Conservation (phyloP, 1,139 yeast species). For the Saccharomyces hybrid region DNA sequence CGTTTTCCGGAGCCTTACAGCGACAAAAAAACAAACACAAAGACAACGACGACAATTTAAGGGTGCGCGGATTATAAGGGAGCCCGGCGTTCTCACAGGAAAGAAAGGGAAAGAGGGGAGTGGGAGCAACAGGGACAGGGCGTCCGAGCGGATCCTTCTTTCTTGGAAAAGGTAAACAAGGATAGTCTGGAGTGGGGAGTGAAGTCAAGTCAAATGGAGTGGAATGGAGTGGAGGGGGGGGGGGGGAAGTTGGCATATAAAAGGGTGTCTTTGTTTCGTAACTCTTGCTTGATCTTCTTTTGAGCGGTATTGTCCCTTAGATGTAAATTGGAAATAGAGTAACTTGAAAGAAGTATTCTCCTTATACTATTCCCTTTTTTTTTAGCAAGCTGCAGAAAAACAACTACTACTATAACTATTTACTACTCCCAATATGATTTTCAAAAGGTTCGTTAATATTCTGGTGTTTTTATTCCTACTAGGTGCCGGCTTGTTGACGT, state of each 20-base stretch:
- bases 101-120: not conserved
- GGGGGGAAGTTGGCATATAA: not conserved
- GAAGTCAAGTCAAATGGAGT: too few species aligned
- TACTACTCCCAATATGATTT: slow-evolving; percentile 9
- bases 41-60: not conserved
- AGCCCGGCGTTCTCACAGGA: not conserved
- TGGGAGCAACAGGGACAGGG: not conserved
- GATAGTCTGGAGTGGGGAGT: not conserved
- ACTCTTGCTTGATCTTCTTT: not conserved
- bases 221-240: too few species aligned
- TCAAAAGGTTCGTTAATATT: slow-evolving; percentile 25
- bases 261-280: not conserved
- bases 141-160: not conserved
- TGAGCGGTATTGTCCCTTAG: not conserved
- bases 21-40: not conserved
- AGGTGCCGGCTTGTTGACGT: slow-evolving; percentile 43
- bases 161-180: not conserved
- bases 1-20: not conserved
- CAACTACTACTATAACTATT: not conserved
- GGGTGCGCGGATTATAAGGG: not conserved
- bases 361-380: not conserved
- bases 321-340: not conserved
- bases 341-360: not conserved
- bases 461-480: slow-evolving; percentile 29
- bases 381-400: not conserved